Conservation (phyloP, 768 basidiomycete species). For the Hortiboletus flavorubellus region DNA sequence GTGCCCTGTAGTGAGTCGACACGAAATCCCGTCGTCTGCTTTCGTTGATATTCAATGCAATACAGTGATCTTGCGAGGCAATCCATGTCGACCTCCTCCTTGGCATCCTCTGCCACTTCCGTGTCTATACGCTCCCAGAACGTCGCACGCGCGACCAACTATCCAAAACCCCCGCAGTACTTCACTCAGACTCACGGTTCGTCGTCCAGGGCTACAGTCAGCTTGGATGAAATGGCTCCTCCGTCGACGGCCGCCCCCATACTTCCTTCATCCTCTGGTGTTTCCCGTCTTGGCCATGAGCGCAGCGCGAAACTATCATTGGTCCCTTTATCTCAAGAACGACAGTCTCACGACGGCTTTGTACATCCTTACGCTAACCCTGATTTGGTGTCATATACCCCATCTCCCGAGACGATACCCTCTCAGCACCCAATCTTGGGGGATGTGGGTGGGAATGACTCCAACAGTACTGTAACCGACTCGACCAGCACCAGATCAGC, state of each 20-base stretch:
- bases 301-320: conserved; percentile 16
- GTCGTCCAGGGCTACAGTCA: conserved; percentile 4
- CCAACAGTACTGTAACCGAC: conserved; percentile 50
- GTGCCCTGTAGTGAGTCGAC: conserved; percentile 56
- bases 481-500: conserved; percentile 37
- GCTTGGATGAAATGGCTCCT: conserved; percentile 7
- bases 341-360: conserved; percentile 31
- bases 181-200: conserved; percentile 7
- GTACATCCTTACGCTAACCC: conserved; percentile 83
- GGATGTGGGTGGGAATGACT: conserved; percentile 45
- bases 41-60: conserved; percentile 3
- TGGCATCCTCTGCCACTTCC: conserved; percentile 31
- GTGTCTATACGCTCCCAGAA: conserved; percentile 37
- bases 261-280: conserved; percentile 12
- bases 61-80: conserved; percentile 58
- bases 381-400: conserved; percentile 48
- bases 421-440: conserved; percentile 30
- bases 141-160: conserved; percentile 32
- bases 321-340: conserved; percentile 35
- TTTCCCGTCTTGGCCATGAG: conserved; percentile 6
- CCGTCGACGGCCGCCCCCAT: not conserved
- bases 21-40: not conserved
- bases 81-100: conserved; percentile 54
- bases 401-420: conserved; percentile 27
- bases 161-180: conserved; percentile 6